These are phyloP conservation scores for Acer negundo DNA, from an alignment of 345 rosid species.

Conservation along the genomic window DNA sequence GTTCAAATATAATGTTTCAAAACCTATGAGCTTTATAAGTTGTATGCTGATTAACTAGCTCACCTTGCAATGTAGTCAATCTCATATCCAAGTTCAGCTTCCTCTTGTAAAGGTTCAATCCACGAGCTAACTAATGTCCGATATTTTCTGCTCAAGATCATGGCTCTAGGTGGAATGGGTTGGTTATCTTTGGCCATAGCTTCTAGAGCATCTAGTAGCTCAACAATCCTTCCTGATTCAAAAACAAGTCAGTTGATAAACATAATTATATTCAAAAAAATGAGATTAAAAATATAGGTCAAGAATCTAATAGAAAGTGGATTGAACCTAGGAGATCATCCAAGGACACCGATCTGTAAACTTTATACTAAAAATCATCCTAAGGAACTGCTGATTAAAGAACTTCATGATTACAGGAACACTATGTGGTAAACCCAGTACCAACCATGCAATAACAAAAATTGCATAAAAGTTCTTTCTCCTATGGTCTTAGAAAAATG, in stretches of 20 bases:
- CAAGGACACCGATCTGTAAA: slow-evolving; percentile 1
- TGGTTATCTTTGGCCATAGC: slow-evolving; percentile 83
- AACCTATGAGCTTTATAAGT: neutral
- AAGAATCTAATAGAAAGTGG: neutral
- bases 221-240: slow-evolving; percentile 85
- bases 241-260: slow-evolving; percentile 15
- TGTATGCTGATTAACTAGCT: slow-evolving; percentile 24
- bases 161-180: slow-evolving; percentile 87
- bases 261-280: slow-evolving; percentile 8
- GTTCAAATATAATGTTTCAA: neutral
- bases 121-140: slow-evolving; percentile 94
- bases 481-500: neutral
- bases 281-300: neutral
- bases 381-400: neutral
- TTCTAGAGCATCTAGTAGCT: slow-evolving; percentile 87
- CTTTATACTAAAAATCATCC: neutral
- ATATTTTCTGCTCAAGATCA: slow-evolving; percentile 92
- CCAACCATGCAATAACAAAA: neutral
- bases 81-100: slow-evolving; percentile 93
- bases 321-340: neutral
- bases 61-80: slow-evolving; percentile 91
- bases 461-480: neutral
- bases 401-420: neutral
- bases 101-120: slow-evolving; percentile 97
- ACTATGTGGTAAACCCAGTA: neutral